Evolutionary conservation across 768 basidiomycete genomes (phyloP).

Genomic region (Panellus pusillus): DNA sequence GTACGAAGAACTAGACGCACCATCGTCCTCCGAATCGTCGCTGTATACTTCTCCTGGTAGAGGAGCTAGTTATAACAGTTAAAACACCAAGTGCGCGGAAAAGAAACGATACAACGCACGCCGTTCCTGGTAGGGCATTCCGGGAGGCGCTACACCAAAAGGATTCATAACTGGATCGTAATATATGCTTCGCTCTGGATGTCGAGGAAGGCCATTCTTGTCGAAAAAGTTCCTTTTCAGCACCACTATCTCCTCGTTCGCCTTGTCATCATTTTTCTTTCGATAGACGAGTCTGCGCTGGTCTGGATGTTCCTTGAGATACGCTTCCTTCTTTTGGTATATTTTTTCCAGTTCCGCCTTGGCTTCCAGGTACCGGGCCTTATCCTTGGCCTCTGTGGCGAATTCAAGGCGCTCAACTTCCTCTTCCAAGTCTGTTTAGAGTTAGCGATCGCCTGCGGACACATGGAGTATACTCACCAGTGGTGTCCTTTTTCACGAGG

Average conservation of each 20-base stretch:
- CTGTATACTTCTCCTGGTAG: slow-evolving; percentile 62
- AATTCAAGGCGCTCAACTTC: slow-evolving; percentile 72
- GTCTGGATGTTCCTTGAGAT: slow-evolving; percentile 91
- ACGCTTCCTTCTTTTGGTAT: slow-evolving; percentile 86
- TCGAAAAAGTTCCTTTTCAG: slow-evolving; percentile 70
- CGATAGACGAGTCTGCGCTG: slow-evolving; percentile 83
- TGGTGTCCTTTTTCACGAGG: slow-evolving; percentile 93
- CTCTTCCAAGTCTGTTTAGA: slow-evolving; percentile 67
- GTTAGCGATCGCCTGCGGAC: not conserved
- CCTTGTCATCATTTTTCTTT: slow-evolving; percentile 43
- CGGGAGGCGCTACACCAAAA: slow-evolving; percentile 90
- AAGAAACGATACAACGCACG: slow-evolving; percentile 53
- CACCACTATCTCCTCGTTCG: slow-evolving; percentile 39
- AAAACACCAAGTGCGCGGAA: slow-evolving; percentile 1
- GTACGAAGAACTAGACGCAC: slow-evolving; percentile 22
- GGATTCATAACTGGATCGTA: slow-evolving; percentile 94
- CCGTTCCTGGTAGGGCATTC: slow-evolving; percentile 92
- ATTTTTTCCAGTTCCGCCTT: slow-evolving; percentile 79
- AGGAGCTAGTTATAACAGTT: slow-evolving; percentile 43
- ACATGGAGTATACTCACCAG: slow-evolving; percentile 45
- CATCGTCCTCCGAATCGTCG: slow-evolving; percentile 52
- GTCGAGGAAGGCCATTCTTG: slow-evolving; percentile 80
- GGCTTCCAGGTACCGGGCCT: slow-evolving; percentile 66
- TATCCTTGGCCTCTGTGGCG: slow-evolving; percentile 49
- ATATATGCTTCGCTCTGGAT: slow-evolving; percentile 91